Percentiles rank a stretch among this genome's conserved stretches.
Conservation (phyloP, 1,284 basidiomycete genomes). For the Rhodofomes roseus region DNA sequence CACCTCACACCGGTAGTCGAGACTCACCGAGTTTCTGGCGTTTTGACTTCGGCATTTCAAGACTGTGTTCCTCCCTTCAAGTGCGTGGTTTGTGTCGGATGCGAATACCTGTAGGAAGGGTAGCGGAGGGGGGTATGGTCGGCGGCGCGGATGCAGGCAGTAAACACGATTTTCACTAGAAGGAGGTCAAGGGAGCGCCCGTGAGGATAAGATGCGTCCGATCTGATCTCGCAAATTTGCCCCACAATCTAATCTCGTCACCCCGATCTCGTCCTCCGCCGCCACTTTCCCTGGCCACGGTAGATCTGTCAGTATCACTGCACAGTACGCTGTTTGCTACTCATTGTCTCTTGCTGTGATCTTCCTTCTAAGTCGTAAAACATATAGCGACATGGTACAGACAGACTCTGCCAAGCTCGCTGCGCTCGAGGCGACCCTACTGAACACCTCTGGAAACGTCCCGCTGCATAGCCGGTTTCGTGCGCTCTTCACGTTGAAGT, state of each 20-base stretch:
- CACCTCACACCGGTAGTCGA: not conserved
- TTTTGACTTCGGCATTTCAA: constrained; percentile 83
- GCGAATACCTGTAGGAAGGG: too few relatives aligned
- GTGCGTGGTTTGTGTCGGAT: too few relatives aligned
- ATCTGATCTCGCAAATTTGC: constrained; percentile 25
- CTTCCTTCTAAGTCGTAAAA: not conserved
- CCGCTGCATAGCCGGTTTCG: constrained; percentile 90
- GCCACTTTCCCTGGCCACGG: not conserved
- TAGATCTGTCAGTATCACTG: not conserved
- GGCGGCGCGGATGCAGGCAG: not conserved
- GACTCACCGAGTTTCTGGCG: constrained; percentile 71
- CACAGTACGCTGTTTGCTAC: not conserved
- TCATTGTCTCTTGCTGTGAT: constrained; percentile 3
- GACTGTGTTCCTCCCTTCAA: not conserved
- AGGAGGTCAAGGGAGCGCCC: constrained; percentile 2
- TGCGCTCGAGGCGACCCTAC: constrained; percentile 64
- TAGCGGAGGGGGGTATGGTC: too few relatives aligned
- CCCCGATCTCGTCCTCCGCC: constrained; percentile 8
- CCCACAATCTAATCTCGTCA: constrained; percentile 24
- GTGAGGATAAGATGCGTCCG: constrained; percentile 8
- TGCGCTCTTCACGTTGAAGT: constrained; percentile 91
- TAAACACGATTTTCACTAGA: not conserved
- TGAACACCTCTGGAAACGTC: constrained; percentile 72
- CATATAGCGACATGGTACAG: constrained; percentile 28
- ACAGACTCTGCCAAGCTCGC: constrained; percentile 23